A percentile compares a stretch with the other conserved stretches of the same genome.
These are phyloP conservation scores for Penicillium sp. DNA, from an alignment of 2,329 filamentous ascomycete genomes.

Conservation along the genomic window DNA sequence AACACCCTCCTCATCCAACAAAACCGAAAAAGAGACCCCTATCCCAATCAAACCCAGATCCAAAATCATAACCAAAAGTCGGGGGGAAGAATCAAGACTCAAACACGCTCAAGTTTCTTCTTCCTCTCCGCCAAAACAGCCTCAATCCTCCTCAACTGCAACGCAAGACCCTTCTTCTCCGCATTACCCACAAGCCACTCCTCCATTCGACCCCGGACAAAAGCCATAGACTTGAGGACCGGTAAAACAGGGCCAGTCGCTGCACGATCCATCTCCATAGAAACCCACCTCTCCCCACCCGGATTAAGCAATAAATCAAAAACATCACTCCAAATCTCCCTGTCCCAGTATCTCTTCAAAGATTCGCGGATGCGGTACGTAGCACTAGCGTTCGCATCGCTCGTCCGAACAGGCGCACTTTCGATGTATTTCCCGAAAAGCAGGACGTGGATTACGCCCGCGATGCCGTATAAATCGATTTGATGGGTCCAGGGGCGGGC, in stretches of 20 bases:
- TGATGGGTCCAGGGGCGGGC: constrained; percentile 96
- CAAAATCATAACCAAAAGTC: neutral
- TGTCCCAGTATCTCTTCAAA: constrained; percentile 96
- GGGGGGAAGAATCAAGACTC: no score
- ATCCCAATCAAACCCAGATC: neutral
- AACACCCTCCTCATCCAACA: neutral
- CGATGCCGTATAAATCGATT: constrained; percentile 93
- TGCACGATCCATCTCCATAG: constrained; percentile 58
- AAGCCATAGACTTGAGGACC: constrained; percentile 71
- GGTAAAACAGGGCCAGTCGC: constrained; percentile 67
- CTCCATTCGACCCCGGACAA: constrained; percentile 80
- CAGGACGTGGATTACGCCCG: constrained; percentile 83
- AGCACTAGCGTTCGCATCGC: constrained; percentile 20
- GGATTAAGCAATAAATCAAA: constrained; percentile 91
- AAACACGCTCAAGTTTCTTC: constrained; percentile 41
- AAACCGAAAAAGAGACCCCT: neutral
- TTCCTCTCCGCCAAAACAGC: constrained; percentile 66
- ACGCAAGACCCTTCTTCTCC: constrained; percentile 73
- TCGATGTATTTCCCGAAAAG: constrained; percentile 96
- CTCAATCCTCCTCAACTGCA: constrained; percentile 68
- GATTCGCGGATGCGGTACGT: constrained; percentile 81
- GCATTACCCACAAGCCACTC: constrained; percentile 78
- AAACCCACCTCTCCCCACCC: constrained; percentile 60
- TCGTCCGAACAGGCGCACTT: constrained; percentile 57
- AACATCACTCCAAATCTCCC: constrained; percentile 81